Conservation (phyloP, 2,329 filamentous ascomycete species). For the Dactylellina parvicollis region DNA sequence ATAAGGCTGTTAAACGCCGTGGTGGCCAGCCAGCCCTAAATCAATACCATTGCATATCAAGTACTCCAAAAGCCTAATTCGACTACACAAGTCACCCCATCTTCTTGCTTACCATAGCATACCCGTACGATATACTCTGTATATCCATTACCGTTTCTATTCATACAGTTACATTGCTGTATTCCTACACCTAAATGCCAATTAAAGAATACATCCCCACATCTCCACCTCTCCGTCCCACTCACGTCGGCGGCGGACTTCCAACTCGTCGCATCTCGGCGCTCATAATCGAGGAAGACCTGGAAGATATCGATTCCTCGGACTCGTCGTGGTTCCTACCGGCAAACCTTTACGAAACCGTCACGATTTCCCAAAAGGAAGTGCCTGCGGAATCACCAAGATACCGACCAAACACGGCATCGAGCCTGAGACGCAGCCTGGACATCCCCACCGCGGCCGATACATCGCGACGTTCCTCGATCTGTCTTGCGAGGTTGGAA, state of each 20-base stretch:
- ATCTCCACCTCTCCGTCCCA: slow-evolving; percentile 45
- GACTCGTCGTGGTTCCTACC: slow-evolving; percentile 52
- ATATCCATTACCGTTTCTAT: slow-evolving; percentile 18
- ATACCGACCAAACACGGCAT: too few species aligned
- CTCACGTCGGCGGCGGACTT: slow-evolving; percentile 34
- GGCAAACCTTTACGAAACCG: slow-evolving; percentile 46
- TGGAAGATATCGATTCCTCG: slow-evolving; percentile 40
- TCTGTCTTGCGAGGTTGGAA: slow-evolving; percentile 35
- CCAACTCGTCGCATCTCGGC: slow-evolving; percentile 48
- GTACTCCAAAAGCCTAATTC: slow-evolving; percentile 52
- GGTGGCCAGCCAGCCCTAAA: slow-evolving; percentile 28
- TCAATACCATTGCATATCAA: slow-evolving; percentile 42
- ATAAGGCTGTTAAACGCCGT: slow-evolving; percentile 48
- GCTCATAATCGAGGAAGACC: slow-evolving; percentile 51
- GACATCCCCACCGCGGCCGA: slow-evolving; percentile 48
- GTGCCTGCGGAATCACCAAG: slow-evolving; percentile 12
- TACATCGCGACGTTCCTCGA: slow-evolving; percentile 50
- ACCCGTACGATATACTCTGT: slow-evolving; percentile 26
- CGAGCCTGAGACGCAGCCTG: not conserved
- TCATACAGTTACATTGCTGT: slow-evolving; percentile 32
- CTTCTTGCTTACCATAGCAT: slow-evolving; percentile 8
- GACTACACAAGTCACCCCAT: slow-evolving; percentile 46
- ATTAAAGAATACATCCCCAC: slow-evolving; percentile 45
- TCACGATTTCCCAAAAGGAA: slow-evolving; percentile 50
- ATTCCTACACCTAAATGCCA: slow-evolving; percentile 42